Conservation (phyloP, 495 filamentous ascomycete genomes). For the Hypoxylon fuscum region DNA sequence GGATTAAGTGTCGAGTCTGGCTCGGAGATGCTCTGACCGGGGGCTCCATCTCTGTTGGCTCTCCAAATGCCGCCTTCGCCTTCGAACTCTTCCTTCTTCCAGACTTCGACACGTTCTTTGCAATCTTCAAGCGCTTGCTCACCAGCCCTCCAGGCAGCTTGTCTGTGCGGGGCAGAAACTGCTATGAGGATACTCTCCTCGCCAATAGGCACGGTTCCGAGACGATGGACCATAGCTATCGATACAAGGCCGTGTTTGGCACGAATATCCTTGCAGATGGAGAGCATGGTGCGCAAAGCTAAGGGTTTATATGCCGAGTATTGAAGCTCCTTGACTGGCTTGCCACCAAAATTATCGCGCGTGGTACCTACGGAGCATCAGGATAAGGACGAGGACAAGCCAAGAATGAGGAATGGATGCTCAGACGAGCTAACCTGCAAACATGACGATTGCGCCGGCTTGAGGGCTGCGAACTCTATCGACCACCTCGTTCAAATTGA, state of each 20-base stretch:
- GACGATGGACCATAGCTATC: constrained; percentile 84
- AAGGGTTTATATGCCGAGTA: constrained; percentile 85
- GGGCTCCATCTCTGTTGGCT: constrained; percentile 82
- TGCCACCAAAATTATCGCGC: constrained; percentile 78
- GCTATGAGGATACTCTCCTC: constrained; percentile 95
- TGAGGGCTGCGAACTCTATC: constrained; percentile 75
- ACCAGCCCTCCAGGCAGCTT: constrained; percentile 85
- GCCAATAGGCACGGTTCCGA: constrained; percentile 84
- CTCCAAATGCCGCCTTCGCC: constrained; percentile 85
- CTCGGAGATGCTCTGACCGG: constrained; percentile 53
- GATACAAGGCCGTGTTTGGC: constrained; percentile 69
- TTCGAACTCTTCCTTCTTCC: constrained; percentile 93
- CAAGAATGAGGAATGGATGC: not conserved
- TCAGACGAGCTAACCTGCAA: constrained; percentile 68
- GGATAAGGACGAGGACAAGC: constrained; percentile 12
- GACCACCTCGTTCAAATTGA: constrained; percentile 69
- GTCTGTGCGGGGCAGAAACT: constrained; percentile 85
- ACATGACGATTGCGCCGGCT: constrained; percentile 89
- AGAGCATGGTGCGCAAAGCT: constrained; percentile 76
- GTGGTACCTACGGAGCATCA: constrained; percentile 72
- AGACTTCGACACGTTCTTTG: constrained; percentile 89
- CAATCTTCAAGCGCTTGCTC: constrained; percentile 90
- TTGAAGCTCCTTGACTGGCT: constrained; percentile 77
- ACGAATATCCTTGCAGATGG: constrained; percentile 69
- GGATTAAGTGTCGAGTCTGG: constrained; percentile 23